Percentiles rank a stretch among this genome's conserved stretches.
These are phyloP conservation scores for Corylus heterophylla DNA, from an alignment of 306 rosid genomes.

Conservation along the genomic window DNA sequence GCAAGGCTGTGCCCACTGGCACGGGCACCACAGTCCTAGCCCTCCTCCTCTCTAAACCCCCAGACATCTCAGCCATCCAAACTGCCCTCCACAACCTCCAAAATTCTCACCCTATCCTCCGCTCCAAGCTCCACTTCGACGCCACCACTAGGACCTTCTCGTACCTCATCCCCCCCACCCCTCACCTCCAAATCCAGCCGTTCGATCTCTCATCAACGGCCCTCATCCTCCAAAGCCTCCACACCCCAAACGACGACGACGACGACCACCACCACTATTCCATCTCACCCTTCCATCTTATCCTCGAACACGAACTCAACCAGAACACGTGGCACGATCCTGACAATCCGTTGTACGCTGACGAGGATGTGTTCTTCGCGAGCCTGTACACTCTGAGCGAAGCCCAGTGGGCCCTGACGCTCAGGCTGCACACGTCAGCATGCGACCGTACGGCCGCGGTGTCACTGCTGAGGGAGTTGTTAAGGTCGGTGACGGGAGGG, in stretches of 20 bases:
- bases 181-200: slow-evolving; percentile 52
- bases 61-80: slow-evolving; percentile 49
- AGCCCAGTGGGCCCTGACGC: slow-evolving; percentile 44
- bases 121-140: slow-evolving; percentile 64
- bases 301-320: slow-evolving; percentile 77
- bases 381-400: slow-evolving; percentile 41
- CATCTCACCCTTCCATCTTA: slow-evolving; percentile 49
- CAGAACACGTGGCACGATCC: slow-evolving; percentile 51
- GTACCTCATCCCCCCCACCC: slow-evolving; percentile 38
- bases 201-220: slow-evolving; percentile 62
- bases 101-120: slow-evolving; percentile 80
- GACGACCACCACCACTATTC: neutral
- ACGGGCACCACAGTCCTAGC: slow-evolving; percentile 81
- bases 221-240: slow-evolving; percentile 35
- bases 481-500: slow-evolving; percentile 20
- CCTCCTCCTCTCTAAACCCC: slow-evolving; percentile 72
- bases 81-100: slow-evolving; percentile 64
- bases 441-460: slow-evolving; percentile 74
- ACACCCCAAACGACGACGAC: slow-evolving; percentile 4
- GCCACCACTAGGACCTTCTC: slow-evolving; percentile 40
- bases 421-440: slow-evolving; percentile 73
- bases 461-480: slow-evolving; percentile 53
- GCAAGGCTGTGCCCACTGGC: slow-evolving; percentile 79
- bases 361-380: slow-evolving; percentile 47
- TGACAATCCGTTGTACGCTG: slow-evolving; percentile 14